phyloP scores from a whole-genome alignment of 1,284 basidiomycete species.

The Trichosporon asahii region DNA sequence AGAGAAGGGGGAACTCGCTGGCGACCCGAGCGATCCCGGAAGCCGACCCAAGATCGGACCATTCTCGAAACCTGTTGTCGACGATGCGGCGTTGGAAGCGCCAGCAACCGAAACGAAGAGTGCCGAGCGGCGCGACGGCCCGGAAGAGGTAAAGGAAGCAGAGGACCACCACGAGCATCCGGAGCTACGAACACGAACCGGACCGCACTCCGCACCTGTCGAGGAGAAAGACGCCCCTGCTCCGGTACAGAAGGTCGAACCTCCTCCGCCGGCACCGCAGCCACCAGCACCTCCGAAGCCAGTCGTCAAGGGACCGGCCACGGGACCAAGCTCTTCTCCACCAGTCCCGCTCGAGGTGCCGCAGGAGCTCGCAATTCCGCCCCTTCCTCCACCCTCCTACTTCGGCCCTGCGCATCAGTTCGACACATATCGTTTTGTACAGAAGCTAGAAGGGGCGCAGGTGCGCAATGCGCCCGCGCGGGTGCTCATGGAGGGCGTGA shows the following conservation, averaged over 20 bases:
- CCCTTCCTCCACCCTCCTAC: background rate
- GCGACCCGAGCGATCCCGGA: background rate
- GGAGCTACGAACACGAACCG: background rate
- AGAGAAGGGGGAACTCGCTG: background rate
- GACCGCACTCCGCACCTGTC: background rate
- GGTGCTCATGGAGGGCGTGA: slow-evolving; percentile 80
- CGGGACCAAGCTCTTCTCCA: slow-evolving; percentile 6
- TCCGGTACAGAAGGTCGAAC: background rate
- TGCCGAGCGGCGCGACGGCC: background rate
- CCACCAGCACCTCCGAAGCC: background rate
- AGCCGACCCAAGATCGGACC: background rate
- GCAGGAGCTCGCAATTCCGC: slow-evolving; percentile 1
- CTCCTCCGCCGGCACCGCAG: background rate
- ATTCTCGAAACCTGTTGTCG: background rate
- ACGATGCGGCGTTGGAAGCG: background rate
- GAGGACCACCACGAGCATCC: slow-evolving; percentile 2
- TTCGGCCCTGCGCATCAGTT: slow-evolving; percentile 41
- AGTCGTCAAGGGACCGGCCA: background rate
- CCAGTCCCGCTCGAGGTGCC: background rate
- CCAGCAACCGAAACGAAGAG: background rate
- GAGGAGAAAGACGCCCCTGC: background rate
- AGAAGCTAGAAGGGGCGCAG: slow-evolving; percentile 42
- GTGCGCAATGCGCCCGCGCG: slow-evolving; percentile 56
- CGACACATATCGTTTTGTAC: slow-evolving; percentile 50
- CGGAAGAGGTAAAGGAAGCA: background rate